Percentiles rank a stretch among this genome's conserved stretches.
Conservation (phyloP, 2,329 filamentous ascomycete genomes). For the Sclerotinia borealis region DNA sequence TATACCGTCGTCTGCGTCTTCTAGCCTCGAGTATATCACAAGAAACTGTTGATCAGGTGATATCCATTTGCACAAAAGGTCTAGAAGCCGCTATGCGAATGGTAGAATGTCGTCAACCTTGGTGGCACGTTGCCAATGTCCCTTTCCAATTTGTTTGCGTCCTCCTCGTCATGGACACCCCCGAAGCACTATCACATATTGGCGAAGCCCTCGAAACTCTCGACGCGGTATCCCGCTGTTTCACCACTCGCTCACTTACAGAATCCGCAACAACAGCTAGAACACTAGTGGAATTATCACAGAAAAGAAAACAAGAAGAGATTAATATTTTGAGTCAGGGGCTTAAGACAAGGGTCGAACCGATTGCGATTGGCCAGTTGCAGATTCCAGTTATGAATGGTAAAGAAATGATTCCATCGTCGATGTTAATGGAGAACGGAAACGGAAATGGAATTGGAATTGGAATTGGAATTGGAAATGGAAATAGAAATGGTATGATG, state of each 20-base stretch:
- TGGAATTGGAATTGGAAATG: background rate
- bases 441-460: background rate
- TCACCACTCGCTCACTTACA: slow-evolving; percentile 17
- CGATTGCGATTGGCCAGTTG: background rate
- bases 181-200: slow-evolving; percentile 19
- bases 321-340: slow-evolving; percentile 2
- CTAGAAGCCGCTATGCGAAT: slow-evolving; percentile 18
- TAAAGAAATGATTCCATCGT: background rate
- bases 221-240: slow-evolving; percentile 15
- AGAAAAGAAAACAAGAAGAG: slow-evolving; percentile 18
- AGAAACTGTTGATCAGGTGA: background rate
- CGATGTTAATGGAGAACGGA: background rate
- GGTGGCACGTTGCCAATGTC: slow-evolving; percentile 23
- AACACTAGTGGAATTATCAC: slow-evolving; percentile 20
- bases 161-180: slow-evolving; percentile 19
- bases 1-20: slow-evolving; percentile 7
- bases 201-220: slow-evolving; percentile 20
- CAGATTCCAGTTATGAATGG: too few species aligned
- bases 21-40: background rate
- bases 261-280: slow-evolving; percentile 21
- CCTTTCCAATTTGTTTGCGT: slow-evolving; percentile 24
- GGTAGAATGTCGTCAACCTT: slow-evolving; percentile 14
- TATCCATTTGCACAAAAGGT: slow-evolving; percentile 1
- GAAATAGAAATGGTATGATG: background rate
- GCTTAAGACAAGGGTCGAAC: background rate